Conservation (phyloP, 2,329 filamentous ascomycete genomes). For the Fusarium sp. region DNA sequence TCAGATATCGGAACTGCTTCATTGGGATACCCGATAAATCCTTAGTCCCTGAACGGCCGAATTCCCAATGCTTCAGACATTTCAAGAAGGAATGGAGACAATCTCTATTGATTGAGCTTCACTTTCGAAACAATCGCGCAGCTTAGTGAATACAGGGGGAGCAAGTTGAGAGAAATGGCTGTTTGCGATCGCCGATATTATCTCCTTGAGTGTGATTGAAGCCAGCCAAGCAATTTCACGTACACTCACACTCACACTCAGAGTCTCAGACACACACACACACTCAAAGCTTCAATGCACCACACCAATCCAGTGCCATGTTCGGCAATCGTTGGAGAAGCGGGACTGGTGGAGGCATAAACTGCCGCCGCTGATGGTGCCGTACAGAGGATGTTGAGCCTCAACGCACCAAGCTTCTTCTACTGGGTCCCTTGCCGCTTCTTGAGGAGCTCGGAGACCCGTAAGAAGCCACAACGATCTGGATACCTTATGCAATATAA, state of each 20-base stretch:
- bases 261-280: not conserved
- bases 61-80: constrained; percentile 7
- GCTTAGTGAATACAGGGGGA: constrained; percentile 3
- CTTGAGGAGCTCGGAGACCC: constrained; percentile 27
- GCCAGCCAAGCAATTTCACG: not conserved
- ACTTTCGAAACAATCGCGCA: constrained; percentile 9
- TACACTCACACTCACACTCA: not conserved
- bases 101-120: not conserved
- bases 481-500: constrained; percentile 4
- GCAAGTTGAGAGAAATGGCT: not conserved
- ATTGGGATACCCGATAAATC: constrained; percentile 38
- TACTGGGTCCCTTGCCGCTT: constrained; percentile 40
- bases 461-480: constrained; percentile 35
- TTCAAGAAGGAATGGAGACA: not conserved
- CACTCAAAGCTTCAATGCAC: constrained; percentile 13
- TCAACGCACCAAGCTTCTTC: constrained; percentile 36
- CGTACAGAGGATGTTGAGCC: constrained; percentile 37
- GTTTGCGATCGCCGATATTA: not conserved
- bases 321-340: constrained; percentile 45
- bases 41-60: constrained; percentile 28
- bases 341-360: constrained; percentile 40
- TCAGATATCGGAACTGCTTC: constrained; percentile 37
- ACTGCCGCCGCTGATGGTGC: constrained; percentile 43
- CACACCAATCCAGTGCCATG: constrained; percentile 36
- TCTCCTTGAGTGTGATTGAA: not conserved